Base-by-base conservation (phyloP, 1,139 yeast genomes). In the Geotrichum histeridarum region DNA sequence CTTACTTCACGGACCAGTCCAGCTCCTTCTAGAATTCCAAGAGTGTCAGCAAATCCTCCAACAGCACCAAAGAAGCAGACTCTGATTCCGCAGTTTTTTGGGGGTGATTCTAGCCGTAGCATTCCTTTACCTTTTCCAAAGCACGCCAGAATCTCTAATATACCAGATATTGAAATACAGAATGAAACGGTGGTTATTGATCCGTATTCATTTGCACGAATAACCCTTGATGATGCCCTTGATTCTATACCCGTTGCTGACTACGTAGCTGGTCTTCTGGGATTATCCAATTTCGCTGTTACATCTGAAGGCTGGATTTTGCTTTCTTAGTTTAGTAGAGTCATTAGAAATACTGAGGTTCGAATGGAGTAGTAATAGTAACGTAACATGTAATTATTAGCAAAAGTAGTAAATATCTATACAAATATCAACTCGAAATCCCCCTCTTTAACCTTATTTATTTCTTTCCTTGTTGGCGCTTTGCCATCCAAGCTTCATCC, bases 241-340 rank as follows among this genome's bases (percentile, higher is more conserved):
- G 4, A 22, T 22, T 22, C 27, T 22, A 22, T 22, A 22, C 27
- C 27, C 27, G 27, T 41, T 18, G 43, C 30, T 17, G 43, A 41
- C 12, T 41, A 15, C 43, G 8, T 41, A 8, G 14, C 27, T 27
- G 14, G 18, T 8, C 22, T 41, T 18, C 30, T 18, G 8, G 15
- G 14, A 14, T 39, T 44, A 46, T 18, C 53, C 44, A 32, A 38
- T 14, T n/a, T 18, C 22, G 18, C 18, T 30, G 46, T 39, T 35
- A 32, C 41, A 12, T 14, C 36, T 48, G 48, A 50, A 47, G 37
- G 39, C 47, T 56, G 44, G 46, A 54, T 37, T 58, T 54, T 12
- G 9, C 36, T 42, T 42, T 42, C 36, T 22, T 22, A 22, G 27
- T 3, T 22, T 3, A 22, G 27, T 22, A 5, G 5, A 22, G 27